Base-by-base conservation (phyloP, 2,329 filamentous ascomycete genomes). In the Exophiala alcalophila region DNA sequence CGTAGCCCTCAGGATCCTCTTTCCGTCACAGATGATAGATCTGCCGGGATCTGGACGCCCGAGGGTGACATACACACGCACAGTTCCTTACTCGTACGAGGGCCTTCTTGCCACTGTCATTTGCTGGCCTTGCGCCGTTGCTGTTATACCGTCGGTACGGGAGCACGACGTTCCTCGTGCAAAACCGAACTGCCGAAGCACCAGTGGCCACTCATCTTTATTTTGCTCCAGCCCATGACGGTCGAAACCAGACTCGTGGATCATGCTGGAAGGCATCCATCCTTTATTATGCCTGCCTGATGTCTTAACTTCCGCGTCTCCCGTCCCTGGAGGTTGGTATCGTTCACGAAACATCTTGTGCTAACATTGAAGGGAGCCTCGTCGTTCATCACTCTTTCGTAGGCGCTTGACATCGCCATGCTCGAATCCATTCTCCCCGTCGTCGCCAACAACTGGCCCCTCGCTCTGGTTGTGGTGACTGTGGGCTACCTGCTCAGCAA, bases 401-500 rank as follows among this genome's bases (percentile, higher is more conserved):
- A n/a, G 27, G 7, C n/a, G n/a, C n/a, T n/a, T n/a, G n/a, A 5
- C 4, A 14, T 33, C 8, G 34, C 20, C 27, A 55, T 57, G 54
- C 37, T 55, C 23, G 52, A 54, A 30, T 45, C 43, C 16, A 45
- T 57, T 5, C 3, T 57, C 6, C 44, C 49, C 12, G 14, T 40
- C 31, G 29, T 54, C 24, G 35, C 25, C 34, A 39, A 39, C 12
- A 41, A 56, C 36, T 56, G 53, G 53, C 44, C 42, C 25, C 19
- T 49, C 15, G 38, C 50, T 9, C 5, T 54, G 16, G 34, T 33
- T 26, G 35, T 52, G 16, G 14, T 49, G 21, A 12, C 47, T 12
- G 27, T 53, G 10, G 48, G 44, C 14, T 52, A 50, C 29, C 33
- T 55, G 10, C 32, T 49, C 8, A 36, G 38, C 16, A 56, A 57